These are phyloP conservation scores for Paraleonurus japonicus DNA, from an alignment of 257 asterid genomes.

Conservation along the genomic window DNA sequence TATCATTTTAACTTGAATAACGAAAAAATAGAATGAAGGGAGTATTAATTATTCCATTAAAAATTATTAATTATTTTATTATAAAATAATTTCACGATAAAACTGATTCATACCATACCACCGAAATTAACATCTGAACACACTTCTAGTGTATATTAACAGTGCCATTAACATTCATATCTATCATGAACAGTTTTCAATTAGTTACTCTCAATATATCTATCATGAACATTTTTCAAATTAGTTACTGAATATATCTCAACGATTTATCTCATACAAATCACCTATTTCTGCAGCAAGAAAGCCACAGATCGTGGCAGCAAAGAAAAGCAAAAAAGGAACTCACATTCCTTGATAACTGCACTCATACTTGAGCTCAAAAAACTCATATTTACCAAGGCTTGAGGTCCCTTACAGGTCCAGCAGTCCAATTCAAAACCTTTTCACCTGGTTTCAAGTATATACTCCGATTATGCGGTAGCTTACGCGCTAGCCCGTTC, in stretches of 20 bases:
- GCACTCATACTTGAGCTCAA: not conserved
- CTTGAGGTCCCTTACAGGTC: conserved; percentile 53
- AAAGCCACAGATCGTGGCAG: not conserved
- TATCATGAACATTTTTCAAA: too few relatives aligned
- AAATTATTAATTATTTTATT: too few relatives aligned
- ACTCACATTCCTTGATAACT: not conserved
- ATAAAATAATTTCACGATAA: too few relatives aligned
- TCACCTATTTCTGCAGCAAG: conserved; percentile 6
- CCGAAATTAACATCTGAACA: too few relatives aligned
- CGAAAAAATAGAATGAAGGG: too few relatives aligned
- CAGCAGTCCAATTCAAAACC: conserved; percentile 51
- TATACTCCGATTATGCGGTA: conserved; percentile 38
- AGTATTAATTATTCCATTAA: too few relatives aligned
- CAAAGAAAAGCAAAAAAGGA: not conserved
- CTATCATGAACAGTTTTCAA: not conserved
- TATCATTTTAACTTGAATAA: too few relatives aligned
- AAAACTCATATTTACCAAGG: conserved; percentile 50
- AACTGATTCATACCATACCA: too few relatives aligned
- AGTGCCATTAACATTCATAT: not conserved
- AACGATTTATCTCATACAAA: not conserved
- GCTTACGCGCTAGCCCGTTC: conserved; percentile 65
- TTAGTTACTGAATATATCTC: too few relatives aligned
- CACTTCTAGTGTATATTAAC: too few relatives aligned
- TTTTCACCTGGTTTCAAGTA: conserved; percentile 37
- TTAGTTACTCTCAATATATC: not conserved